These are phyloP conservation scores for Psidium friedrichsthalianum DNA, from an alignment of 345 rosid genomes.

Conservation along the genomic window DNA sequence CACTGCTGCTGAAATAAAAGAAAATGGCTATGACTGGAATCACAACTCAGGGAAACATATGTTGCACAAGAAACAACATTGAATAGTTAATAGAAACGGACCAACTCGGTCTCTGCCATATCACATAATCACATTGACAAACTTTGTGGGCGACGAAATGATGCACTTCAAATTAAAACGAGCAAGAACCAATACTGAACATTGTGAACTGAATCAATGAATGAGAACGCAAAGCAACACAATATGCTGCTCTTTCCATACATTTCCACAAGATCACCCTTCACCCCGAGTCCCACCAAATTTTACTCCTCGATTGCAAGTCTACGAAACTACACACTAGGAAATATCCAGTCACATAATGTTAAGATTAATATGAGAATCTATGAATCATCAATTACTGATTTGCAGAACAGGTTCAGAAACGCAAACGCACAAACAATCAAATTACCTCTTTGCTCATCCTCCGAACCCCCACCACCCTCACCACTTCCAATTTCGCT, in stretches of 20 bases:
- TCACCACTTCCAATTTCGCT: neutral
- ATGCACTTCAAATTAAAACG: neutral
- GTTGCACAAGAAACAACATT: neutral
- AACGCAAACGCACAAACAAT: neutral
- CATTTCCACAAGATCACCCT: neutral
- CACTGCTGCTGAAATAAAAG: neutral
- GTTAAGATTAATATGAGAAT: neutral
- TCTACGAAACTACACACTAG: neutral
- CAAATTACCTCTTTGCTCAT: conserved; percentile 8
- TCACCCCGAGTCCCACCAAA: neutral
- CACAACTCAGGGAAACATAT: neutral
- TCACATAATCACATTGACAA: neutral
- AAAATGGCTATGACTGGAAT: neutral
- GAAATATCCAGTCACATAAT: neutral
- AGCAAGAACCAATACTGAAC: neutral
- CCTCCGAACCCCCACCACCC: neutral
- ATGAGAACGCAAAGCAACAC: neutral
- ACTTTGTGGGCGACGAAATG: neutral
- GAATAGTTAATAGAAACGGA: neutral
- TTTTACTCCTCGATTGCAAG: neutral
- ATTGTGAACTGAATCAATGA: neutral
- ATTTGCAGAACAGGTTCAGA: neutral
- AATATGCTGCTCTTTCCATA: neutral
- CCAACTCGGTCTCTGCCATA: fast-evolving
- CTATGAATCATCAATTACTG: neutral